phyloP scores from a whole-genome alignment of 1,284 basidiomycete genomes.

The Psilocybe mexicana region DNA sequence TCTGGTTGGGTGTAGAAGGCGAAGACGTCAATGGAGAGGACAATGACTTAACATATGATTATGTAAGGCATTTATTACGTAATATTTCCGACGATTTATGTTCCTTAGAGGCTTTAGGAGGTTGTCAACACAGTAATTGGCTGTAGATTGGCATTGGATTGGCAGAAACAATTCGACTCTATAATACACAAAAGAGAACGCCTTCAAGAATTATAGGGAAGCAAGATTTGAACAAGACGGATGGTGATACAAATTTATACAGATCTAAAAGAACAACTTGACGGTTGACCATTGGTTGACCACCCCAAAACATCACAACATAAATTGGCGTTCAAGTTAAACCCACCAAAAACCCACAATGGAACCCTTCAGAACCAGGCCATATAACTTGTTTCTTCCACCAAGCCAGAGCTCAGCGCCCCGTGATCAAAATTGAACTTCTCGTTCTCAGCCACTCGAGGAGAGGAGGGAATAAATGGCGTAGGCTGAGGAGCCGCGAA shows the following conservation, averaged over 20 bases:
- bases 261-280: neutral
- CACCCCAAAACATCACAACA: neutral
- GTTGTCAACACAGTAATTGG: no score
- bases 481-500: constrained; percentile 33
- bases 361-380: constrained; percentile 45
- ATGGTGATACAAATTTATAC: neutral
- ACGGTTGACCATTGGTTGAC: no score
- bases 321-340: neutral
- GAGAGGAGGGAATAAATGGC: constrained; percentile 45
- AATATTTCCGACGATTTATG: neutral
- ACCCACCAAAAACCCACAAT: neutral
- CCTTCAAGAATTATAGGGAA: no score
- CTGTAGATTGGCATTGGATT: no score
- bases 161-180: no score
- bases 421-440: constrained; percentile 51
- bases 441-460: constrained; percentile 43
- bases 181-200: no score
- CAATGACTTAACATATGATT: neutral
- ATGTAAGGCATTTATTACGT: neutral
- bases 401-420: constrained; percentile 40
- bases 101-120: no score
- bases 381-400: constrained; percentile 53
- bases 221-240: no score
- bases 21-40: neutral
- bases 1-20: neutral